A percentile compares a stretch with the other conserved stretches of the same genome.
Evolutionary conservation across 768 basidiomycete genomes (phyloP).

Genomic region (Mycena vitilis): DNA sequence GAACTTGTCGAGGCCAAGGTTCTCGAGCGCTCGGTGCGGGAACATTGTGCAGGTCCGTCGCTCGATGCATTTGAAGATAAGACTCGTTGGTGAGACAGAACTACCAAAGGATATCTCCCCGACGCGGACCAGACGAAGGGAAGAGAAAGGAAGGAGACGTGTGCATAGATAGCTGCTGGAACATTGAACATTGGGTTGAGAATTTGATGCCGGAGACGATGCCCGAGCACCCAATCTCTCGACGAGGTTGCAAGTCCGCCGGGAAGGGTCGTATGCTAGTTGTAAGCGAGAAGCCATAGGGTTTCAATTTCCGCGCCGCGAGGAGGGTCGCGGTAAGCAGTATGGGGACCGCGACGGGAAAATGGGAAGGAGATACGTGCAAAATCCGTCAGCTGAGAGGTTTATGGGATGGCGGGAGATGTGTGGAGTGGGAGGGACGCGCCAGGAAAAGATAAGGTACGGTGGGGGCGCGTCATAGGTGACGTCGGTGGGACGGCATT

Average conservation of each 20-base stretch:
- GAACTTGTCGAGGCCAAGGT: no score
- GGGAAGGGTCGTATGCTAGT: neutral
- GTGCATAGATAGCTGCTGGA: no score
- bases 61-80: no score
- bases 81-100: no score
- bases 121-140: neutral
- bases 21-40: no score
- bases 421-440: constrained; percentile 7
- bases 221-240: no score
- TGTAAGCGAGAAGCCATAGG: neutral
- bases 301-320: neutral
- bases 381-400: neutral
- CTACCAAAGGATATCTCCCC: neutral
- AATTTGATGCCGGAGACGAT: no score
- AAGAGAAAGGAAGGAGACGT: no score
- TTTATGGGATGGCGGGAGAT: constrained; percentile 3
- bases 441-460: neutral
- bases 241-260: no score
- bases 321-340: neutral
- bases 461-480: constrained; percentile 10
- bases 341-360: neutral
- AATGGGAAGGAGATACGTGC: constrained; percentile 2
- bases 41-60: no score
- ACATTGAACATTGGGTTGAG: no score
- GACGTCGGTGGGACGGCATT: constrained; percentile 15